Base-by-base conservation (phyloP, 2,329 filamentous ascomycete species). In the Biscogniauxia marginata region DNA sequence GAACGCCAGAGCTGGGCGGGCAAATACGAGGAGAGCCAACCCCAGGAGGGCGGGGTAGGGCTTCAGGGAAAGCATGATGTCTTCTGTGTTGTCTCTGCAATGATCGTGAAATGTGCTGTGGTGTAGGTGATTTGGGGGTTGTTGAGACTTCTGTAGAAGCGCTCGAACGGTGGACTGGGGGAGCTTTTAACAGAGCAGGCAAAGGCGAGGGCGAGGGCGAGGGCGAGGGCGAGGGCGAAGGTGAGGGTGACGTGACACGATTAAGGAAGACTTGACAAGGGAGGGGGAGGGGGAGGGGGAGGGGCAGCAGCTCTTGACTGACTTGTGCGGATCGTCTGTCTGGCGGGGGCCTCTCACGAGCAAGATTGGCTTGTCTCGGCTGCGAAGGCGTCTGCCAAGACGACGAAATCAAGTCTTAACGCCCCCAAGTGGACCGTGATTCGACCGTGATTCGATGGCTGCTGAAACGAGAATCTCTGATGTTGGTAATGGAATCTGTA, bases 1-100 rank as follows among this genome's bases (percentile, higher is more conserved):
- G 70, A 96, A 96, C 53, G 90, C 91, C 64, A 88, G 79, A 34
- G 84, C 83, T 18, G 89, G 89, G 58, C 80, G 80, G 53, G 87
- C 84, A 67, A 91, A 84, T 63, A 84, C 75, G 65, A 92, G 75
- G 63, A 91, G 69, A 53, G 83, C 72, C 64, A 87, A 67, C 66
- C 79, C 81, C 72, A 85, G 68, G 58, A 85, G 67, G 66, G 83
- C 72, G 67, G 78, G 76, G 64, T 76, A 75, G 52, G 75, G 75
- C 68, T 76, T 80, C 62, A 77, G 67, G 60, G 74, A 72, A 64
- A 77, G 72, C 83, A 85, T 85, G 59, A 58, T 71, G 60, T 57
- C 54, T 56, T 53, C 23, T 50, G 21, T 58, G 23, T 53, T 25
- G 20, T 50, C 20, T 46, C 5, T 46, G 44, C 16, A 49, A 9